Evolutionary conservation across 1,284 basidiomycete species (phyloP), one percentile per base, ranked within the genome.

Genomic region (Ustilago tritici): DNA sequence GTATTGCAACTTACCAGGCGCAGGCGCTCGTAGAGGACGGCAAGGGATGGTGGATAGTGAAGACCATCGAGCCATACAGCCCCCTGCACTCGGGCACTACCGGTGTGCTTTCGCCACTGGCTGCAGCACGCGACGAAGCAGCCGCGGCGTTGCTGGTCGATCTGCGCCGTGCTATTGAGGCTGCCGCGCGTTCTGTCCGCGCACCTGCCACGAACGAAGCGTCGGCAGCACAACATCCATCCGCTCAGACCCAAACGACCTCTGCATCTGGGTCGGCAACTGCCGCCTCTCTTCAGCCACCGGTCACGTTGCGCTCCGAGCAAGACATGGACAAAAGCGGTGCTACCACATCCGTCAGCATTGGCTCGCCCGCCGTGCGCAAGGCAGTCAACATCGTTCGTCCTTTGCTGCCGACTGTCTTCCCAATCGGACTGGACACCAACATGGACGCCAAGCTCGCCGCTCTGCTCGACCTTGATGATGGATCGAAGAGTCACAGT

Each of bases 1-100:
- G 94, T 0, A 93, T 94, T 88, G 90, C 89, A 4, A 82, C 89
- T 2, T 92, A 92, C 49, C 94, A 93, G 80, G 93, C 92, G 0
- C 89, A 91, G 58, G 93, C 94, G 58, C 88, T 95, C 68, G 82
- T 96, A 4, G 86, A 85, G 1, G 89, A 92, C 17, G 77, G 72
- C 10, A 78, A 78, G n/a, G 72, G 67, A 3, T 74, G 60, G 70
- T 81, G 67, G 80, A 81, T 59, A 6, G 55, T 67, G 34, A 72
- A 67, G 57, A 49, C 36, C 12, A 69, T 70, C 46, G 70, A 68
- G 55, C 63, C 69, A 17, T 73, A 61, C 56, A 71, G 60, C 23
- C 65, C 63, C 11, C 47, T 61, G 49, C 66, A 70, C 47, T 69
- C 63, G n/a, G 77, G 71, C 11, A 78, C 72, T 0, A 63, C 59